Conservation (phyloP, 176 grass and related monocot species). For the Oryza glumipatula region DNA sequence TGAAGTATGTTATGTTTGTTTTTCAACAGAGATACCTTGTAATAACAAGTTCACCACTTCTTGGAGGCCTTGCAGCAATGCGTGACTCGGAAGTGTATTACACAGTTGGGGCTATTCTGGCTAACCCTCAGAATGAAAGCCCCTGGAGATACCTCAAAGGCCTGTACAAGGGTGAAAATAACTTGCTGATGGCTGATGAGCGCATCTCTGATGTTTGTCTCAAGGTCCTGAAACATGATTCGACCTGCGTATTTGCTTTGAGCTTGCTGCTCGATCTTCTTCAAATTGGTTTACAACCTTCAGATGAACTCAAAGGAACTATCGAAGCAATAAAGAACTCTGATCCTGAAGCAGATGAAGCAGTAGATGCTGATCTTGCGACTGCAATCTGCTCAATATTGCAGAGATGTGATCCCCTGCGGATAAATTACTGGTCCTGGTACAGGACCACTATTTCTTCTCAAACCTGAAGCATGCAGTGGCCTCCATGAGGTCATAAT, state of each 20-base stretch:
- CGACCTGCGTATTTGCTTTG: slow-evolving; percentile 62
- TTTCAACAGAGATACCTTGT: slow-evolving; percentile 81
- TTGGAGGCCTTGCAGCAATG: slow-evolving; percentile 69
- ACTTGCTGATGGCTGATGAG: slow-evolving; percentile 59
- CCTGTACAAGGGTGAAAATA: slow-evolving; percentile 70
- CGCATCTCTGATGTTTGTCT: slow-evolving; percentile 66
- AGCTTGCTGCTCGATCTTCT: slow-evolving; percentile 79
- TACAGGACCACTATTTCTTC: slow-evolving; percentile 64
- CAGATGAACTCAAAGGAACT: slow-evolving; percentile 58
- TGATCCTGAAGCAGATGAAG: slow-evolving; percentile 45
- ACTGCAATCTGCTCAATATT: slow-evolving; percentile 65
- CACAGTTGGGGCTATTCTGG: slow-evolving; percentile 69
- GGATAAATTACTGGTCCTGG: slow-evolving; percentile 93
- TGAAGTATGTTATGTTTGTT: slow-evolving; percentile 22
- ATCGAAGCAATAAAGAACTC: slow-evolving; percentile 44
- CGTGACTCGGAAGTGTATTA: slow-evolving; percentile 85
- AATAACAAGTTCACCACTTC: slow-evolving; percentile 78
- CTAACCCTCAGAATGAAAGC: slow-evolving; percentile 83
- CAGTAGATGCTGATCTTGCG: slow-evolving; percentile 49
- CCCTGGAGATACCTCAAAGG: slow-evolving; percentile 91
- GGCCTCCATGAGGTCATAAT: not conserved
- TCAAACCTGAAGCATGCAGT: slow-evolving; percentile 36
- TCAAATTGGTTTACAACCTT: slow-evolving; percentile 66
- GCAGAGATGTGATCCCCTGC: slow-evolving; percentile 76
- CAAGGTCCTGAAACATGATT: slow-evolving; percentile 70